Conservation (phyloP, 1,284 basidiomycete species). For the Hymenochaete sp. region DNA sequence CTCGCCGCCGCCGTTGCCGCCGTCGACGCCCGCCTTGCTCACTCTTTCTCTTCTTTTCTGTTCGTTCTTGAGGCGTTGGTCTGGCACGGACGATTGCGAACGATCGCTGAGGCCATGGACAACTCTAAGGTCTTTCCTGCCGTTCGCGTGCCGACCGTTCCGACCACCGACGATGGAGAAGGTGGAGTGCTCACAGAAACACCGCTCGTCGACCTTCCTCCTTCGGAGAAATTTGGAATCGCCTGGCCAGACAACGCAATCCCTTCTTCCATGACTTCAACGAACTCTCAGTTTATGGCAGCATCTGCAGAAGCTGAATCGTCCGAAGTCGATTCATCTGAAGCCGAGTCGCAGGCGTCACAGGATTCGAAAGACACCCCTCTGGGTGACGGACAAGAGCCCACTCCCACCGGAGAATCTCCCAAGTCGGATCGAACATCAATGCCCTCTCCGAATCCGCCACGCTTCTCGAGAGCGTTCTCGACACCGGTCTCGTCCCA, state of each 20-base stretch:
- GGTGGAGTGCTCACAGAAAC: constrained; percentile 28
- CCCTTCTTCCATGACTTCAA: constrained; percentile 25
- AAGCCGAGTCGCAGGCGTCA: constrained; percentile 16
- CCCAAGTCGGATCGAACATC: constrained; percentile 4
- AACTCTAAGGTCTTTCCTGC: constrained; percentile 25
- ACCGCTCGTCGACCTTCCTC: constrained; percentile 32
- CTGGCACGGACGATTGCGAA: too few species aligned
- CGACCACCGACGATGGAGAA: constrained; percentile 25
- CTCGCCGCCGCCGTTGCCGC: background rate
- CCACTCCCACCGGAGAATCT: constrained; percentile 12
- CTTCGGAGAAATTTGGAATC: constrained; percentile 41
- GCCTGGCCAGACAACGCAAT: constrained; percentile 37
- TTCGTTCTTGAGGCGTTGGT: constrained; percentile 1
- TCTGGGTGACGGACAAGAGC: constrained; percentile 4
- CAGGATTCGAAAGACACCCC: background rate
- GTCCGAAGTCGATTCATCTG: constrained; percentile 13
- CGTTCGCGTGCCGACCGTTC: constrained; percentile 30
- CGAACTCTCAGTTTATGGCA: too few species aligned
- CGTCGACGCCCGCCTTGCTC: background rate
- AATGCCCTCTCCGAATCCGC: constrained; percentile 25
- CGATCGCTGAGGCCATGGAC: too few species aligned
- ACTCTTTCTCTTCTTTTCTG: background rate
- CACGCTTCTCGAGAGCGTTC: constrained; percentile 57
- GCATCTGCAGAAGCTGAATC: constrained; percentile 28
- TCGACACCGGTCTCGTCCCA: constrained; percentile 67